A percentile compares a stretch with the other conserved stretches of the same genome.
Conservation (phyloP, 257 asterid genomes). For the Cruciata laevipes region DNA sequence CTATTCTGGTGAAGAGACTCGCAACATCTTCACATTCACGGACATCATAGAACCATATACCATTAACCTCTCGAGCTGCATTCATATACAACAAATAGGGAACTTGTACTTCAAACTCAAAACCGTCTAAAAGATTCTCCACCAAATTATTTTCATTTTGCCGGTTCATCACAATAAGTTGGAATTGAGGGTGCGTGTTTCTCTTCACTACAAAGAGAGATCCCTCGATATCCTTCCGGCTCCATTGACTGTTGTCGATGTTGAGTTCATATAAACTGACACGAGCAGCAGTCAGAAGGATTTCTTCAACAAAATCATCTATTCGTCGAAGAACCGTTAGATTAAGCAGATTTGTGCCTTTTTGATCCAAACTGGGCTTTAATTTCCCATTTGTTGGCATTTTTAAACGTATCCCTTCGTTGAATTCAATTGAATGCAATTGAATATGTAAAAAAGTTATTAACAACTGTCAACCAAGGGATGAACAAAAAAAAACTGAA, state of each 20-base stretch:
- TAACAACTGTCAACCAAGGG: too few species aligned
- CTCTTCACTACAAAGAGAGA: constrained; percentile 87
- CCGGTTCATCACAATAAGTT: constrained; percentile 85
- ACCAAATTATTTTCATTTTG: constrained; percentile 70
- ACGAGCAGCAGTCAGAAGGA: constrained; percentile 66
- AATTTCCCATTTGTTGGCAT: constrained; percentile 42
- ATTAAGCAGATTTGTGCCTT: constrained; percentile 61
- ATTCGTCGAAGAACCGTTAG: constrained; percentile 74
- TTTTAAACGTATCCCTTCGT: neutral
- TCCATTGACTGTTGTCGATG: constrained; percentile 66
- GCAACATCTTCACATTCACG: constrained; percentile 81
- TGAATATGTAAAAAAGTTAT: too few species aligned
- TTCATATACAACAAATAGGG: constrained; percentile 77
- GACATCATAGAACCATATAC: constrained; percentile 83
- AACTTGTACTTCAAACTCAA: constrained; percentile 71
- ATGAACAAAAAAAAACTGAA: too few species aligned
- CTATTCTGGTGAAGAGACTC: constrained; percentile 62
- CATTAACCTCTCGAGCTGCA: constrained; percentile 74
- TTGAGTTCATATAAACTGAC: constrained; percentile 63
- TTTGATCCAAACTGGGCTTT: constrained; percentile 68
- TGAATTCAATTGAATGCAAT: too few species aligned
- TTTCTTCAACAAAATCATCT: constrained; percentile 78
- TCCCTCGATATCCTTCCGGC: constrained; percentile 91
- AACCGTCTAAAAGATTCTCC: constrained; percentile 78
- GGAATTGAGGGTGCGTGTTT: constrained; percentile 75